These are phyloP conservation scores for Singerocomus inundabilis DNA, from an alignment of 1,284 basidiomycete species.

Conservation along the genomic window DNA sequence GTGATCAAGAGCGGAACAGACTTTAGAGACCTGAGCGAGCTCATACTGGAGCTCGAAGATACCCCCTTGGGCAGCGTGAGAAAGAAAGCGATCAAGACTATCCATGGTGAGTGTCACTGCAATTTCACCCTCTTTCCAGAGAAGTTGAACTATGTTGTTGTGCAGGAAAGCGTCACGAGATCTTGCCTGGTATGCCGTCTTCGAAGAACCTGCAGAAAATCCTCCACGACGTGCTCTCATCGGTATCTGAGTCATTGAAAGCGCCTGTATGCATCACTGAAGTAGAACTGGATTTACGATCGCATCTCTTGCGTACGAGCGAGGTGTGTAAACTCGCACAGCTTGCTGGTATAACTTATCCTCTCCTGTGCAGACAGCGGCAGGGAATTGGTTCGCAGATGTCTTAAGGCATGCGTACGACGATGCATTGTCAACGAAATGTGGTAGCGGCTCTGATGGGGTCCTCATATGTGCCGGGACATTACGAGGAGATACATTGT, in stretches of 20 bases:
- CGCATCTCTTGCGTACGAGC: slow-evolving; percentile 66
- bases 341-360: background rate
- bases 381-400: slow-evolving; percentile 90
- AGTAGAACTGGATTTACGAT: slow-evolving; percentile 74
- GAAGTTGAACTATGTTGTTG: background rate
- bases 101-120: slow-evolving; percentile 49
- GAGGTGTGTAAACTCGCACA: slow-evolving; percentile 46
- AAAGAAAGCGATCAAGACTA: slow-evolving; percentile 59
- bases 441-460: slow-evolving; percentile 66
- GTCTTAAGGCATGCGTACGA: slow-evolving; percentile 86
- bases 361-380: slow-evolving; percentile 54
- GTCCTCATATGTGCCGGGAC: slow-evolving; percentile 87
- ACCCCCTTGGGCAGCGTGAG: slow-evolving; percentile 66
- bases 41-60: slow-evolving; percentile 62
- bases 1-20: slow-evolving; percentile 89
- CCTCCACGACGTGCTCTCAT: slow-evolving; percentile 65
- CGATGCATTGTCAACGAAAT: slow-evolving; percentile 65
- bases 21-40: slow-evolving; percentile 83
- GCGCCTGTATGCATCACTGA: slow-evolving; percentile 72
- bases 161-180: slow-evolving; percentile 63
- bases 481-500: slow-evolving; percentile 81
- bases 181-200: slow-evolving; percentile 59
- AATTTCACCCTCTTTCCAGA: background rate
- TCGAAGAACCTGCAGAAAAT: slow-evolving; percentile 59
- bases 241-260: slow-evolving; percentile 69